Base-by-base conservation (phyloP, 768 basidiomycete species). In the Leccinum longicurvipes region DNA sequence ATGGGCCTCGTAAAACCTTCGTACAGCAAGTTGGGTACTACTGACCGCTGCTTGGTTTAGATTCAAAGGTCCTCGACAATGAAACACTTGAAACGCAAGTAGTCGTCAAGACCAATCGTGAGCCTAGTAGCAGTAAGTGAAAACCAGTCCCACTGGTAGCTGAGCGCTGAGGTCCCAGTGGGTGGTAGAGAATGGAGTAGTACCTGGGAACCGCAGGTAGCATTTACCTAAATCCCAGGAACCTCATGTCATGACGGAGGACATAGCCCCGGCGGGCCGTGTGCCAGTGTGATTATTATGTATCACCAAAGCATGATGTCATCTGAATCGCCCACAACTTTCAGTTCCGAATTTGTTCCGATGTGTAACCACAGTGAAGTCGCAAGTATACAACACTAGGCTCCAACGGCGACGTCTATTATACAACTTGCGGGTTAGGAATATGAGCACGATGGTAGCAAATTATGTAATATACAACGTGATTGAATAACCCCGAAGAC, bases 341-440 rank as follows among this genome's bases (percentile, higher is more conserved):
- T 21, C 23, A 2, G 42, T 44, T 44, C 42, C 42, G 42, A 24
- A 15, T 4, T 24, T 15, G 42, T 24, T 44, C 42, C 42, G 42
- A 44, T 34, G 11, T 31, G 31, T 4, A 1, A 36, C 9, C n/a
- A 9, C 19, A n/a, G n/a, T 39, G 36, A 36, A 36, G 34, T 17
- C 10, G n/a, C 36, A 19, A 41, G 17, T 39, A 10, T 36, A 36
- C 10, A 39, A 19, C 36, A 19, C 39, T 17, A 12, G 19, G 31
- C 45, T 60, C 56, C 58, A 25, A 53, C 8, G 27, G 21, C 3
- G 41, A 11, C 14, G 12, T 42, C 21, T 21, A 57, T 47, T 28
- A n/a, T n/a, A 68, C 67, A 69, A 63, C 11, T 68, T 69, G 69
- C 39, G 36, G 41, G 47, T 21, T 45, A 54, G 42, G 46, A 54